Evolutionary conservation across 805 yeast species (phyloP), one percentile per base, ranked within the genome.

Genomic region (Starmerella powellii): DNA sequence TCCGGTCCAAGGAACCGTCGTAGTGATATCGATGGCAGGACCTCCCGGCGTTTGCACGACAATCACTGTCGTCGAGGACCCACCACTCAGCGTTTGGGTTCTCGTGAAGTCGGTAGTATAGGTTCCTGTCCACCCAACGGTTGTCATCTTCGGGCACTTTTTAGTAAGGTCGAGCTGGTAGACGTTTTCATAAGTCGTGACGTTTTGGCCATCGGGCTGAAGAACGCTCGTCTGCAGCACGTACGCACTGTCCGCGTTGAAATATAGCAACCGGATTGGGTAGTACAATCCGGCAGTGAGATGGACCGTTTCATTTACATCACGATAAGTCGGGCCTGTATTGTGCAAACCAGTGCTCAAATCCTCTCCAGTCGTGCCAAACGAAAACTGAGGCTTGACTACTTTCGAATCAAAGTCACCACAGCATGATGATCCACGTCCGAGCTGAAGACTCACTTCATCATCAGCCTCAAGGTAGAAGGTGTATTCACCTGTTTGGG

Each of bases 231-330:
- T 6, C 3, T 20, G 8, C 6, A 34, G 6, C 10, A 18, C 19
- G 6, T 6, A 8, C 3, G 24, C 24, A 20, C 38, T 31, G 8
- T 21, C 15, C 3, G 28, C 38, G 20, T 40, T 40, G 34, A 34
- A 40, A 27, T 40, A 40, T 3, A 40, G 21, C 3, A 40, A 21
- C 8, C 43, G 38, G n/a, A 40, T 29, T 3, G 43, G 43, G 24
- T 40, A 40, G 31, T 26, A 40, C 8, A 33, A 6, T 16, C 43
- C 43, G 10, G 17, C 24, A 8, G 17, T 18, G 17, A 40, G 32
- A 6, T 26, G 4, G 12, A 30, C 43, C 8, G 38, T 23, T 10
- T 23, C 10, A 10, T 23, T 10, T 6, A 23, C 26, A 23, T 23
- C 10, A 10, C 26, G 26, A 10, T 23, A 23, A 10, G 26, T 23